These are phyloP conservation scores for Penicillium goetzii DNA, from an alignment of 495 filamentous ascomycete species.

Conservation along the genomic window DNA sequence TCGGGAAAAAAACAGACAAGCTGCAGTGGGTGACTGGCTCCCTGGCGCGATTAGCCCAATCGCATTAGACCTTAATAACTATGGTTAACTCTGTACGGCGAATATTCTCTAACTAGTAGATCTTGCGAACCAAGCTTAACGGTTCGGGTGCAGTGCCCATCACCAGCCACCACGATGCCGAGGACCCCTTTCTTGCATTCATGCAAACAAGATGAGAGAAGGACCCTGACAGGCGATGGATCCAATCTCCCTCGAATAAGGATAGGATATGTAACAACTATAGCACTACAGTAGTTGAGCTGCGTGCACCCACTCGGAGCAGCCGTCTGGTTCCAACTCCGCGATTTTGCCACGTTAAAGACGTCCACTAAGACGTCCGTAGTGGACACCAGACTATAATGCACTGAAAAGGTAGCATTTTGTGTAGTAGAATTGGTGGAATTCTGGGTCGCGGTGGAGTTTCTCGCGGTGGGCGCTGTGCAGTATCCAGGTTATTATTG, in stretches of 20 bases:
- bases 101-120: neutral
- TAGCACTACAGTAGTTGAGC: neutral
- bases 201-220: neutral
- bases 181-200: constrained; percentile 4
- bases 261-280: neutral
- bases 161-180: constrained; percentile 25
- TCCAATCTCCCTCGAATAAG: neutral
- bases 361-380: constrained; percentile 20
- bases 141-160: constrained; percentile 13
- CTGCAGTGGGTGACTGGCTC: neutral
- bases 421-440: neutral
- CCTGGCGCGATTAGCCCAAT: neutral
- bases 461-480: neutral
- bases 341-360: constrained; percentile 33
- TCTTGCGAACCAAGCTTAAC: constrained; percentile 11
- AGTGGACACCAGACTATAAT: constrained; percentile 21
- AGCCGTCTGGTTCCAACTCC: constrained; percentile 13
- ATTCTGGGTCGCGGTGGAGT: constrained; percentile 5
- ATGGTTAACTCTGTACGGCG: neutral
- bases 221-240: neutral
- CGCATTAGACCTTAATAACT: neutral
- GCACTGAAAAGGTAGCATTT: constrained; percentile 1
- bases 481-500: neutral
- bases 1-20: neutral
- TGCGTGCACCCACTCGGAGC: neutral